These are phyloP conservation scores for Populus deltoides DNA, from an alignment of 345 rosid genomes.

Conservation along the genomic window DNA sequence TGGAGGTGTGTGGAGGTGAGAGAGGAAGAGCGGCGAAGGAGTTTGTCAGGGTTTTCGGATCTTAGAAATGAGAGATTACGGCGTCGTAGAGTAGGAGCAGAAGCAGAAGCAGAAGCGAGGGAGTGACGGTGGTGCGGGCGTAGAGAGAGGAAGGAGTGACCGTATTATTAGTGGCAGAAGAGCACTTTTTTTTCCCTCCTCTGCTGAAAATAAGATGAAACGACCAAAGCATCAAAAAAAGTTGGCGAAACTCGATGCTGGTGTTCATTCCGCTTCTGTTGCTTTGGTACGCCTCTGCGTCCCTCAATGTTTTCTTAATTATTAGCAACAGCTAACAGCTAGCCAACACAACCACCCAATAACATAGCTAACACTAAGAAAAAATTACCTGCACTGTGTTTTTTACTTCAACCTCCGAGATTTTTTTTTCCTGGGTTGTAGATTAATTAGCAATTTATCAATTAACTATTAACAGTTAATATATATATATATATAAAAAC, in stretches of 20 bases:
- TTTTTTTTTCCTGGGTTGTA: too few species aligned
- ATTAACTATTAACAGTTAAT: too few species aligned
- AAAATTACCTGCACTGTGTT: too few species aligned
- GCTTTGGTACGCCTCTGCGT: neutral
- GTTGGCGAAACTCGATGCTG: neutral
- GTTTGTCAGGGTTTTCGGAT: conserved; percentile 23
- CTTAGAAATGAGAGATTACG: conserved; percentile 31
- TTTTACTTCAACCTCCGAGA: too few species aligned
- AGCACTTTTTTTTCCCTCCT: conserved; percentile 23
- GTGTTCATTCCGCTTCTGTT: neutral
- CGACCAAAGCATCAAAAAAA: neutral
- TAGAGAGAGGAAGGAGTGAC: conserved; percentile 15
- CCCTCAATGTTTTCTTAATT: neutral
- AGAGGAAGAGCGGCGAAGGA: conserved; percentile 45
- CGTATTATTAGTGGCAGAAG: conserved; percentile 12
- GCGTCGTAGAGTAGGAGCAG: conserved; percentile 24
- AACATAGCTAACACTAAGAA: neutral
- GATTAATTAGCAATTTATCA: too few species aligned
- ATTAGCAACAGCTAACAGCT: neutral
- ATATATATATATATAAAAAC: too few species aligned
- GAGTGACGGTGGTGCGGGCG: conserved; percentile 23
- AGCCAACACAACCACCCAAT: neutral
- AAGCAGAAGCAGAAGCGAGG: conserved; percentile 13
- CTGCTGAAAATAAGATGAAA: neutral
- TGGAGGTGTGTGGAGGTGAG: conserved; percentile 19